These are phyloP conservation scores for Cicer chorassanicum DNA, from an alignment of 306 rosid genomes.

Conservation along the genomic window DNA sequence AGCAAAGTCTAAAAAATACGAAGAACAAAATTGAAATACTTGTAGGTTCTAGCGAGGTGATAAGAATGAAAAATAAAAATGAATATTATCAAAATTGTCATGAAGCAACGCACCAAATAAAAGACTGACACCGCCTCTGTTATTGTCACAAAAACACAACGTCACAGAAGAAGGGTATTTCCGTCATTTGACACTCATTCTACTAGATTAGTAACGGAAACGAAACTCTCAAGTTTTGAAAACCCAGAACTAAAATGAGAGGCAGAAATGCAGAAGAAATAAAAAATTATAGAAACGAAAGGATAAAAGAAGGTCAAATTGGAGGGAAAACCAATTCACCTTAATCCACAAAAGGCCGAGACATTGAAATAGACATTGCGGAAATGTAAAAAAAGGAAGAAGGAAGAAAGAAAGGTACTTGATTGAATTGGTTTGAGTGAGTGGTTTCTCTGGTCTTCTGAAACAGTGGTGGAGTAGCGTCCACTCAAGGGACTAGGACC, in stretches of 20 bases:
- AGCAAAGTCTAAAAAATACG: slow-evolving; percentile 3
- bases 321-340: neutral
- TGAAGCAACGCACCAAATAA: slow-evolving; percentile 33
- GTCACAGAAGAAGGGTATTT: slow-evolving; percentile 14
- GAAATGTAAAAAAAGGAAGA: neutral
- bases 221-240: neutral
- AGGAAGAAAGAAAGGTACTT: slow-evolving; percentile 30
- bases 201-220: neutral
- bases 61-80: neutral
- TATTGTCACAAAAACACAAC: neutral
- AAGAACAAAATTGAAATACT: neutral
- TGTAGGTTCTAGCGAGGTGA: neutral
- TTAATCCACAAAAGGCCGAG: too few species aligned
- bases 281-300: too few species aligned
- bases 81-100: neutral
- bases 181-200: slow-evolving; percentile 23
- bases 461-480: slow-evolving; percentile 7
- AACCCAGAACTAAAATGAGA: neutral
- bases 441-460: neutral
- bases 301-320: too few species aligned
- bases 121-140: too few species aligned
- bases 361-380: neutral
- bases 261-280: neutral
- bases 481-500: slow-evolving; percentile 24
- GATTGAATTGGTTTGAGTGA: slow-evolving; percentile 5